Base-by-base conservation (phyloP, 257 asterid species). In the Solanum sparsipilum region DNA sequence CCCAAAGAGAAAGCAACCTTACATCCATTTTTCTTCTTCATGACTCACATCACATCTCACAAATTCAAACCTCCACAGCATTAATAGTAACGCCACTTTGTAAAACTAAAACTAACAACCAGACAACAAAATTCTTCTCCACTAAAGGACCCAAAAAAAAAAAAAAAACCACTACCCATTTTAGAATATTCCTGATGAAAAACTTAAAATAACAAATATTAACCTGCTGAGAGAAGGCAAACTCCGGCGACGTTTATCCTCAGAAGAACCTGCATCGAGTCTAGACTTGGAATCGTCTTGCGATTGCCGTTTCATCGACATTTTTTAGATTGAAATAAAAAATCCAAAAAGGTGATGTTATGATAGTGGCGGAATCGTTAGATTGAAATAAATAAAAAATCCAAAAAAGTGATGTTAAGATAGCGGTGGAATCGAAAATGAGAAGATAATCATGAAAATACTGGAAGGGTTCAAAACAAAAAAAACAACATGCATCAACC, bases 201-300 rank as follows among this genome's bases (percentile, higher is more conserved):
- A 63, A 39, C 56, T 38, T 13, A 41, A 70, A 86, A 48, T 87
- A 78, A 25, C n/a, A 70, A 34, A 58, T 8, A 6, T 13, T 72
- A 56, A 96, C 99, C 96, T 94, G 89, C 89, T 93, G n/a, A 96
- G 90, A 25, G 95, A 89, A 56, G 95, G 96, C 15, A 89, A 29
- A 73, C 89, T 95, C 86, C 97, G 90, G 39, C 92, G 95, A 25
- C 93, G 92, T 87, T 86, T 92, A 44, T 95, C 98, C 9, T 93
- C 95, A 56, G 89, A 91, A 79, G 95, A 89, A 73, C 89, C 39
- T 25, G 94, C 93, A 86, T 94, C 90, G 16, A 73, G 32, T 84
- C 72, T 41, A 48, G 91, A 41, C 58, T 78, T 87, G 67, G 23
- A 70, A 52, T 81, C 97, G 58, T 88, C 90, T 89, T 93, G 95